A percentile compares a stretch with the other conserved stretches of the same genome.
Conservation (phyloP, 805 yeast species). For the Pichia kluyveri region DNA sequence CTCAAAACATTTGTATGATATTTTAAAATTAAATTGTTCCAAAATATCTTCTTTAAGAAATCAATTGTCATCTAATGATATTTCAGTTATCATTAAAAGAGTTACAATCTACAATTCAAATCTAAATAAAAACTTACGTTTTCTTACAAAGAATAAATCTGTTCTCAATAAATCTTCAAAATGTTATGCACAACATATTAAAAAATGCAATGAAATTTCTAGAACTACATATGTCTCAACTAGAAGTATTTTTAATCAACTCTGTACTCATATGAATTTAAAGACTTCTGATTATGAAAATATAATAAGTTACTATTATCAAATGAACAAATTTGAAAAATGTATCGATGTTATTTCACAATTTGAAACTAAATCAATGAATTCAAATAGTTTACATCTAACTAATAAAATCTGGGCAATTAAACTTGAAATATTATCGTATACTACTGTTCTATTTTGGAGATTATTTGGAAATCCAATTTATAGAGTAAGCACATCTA, state of each 20-base stretch:
- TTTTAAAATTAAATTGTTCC: neutral
- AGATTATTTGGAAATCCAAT: conserved; percentile 11
- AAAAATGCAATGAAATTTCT: neutral
- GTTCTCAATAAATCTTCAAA: neutral
- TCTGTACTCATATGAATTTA: neutral
- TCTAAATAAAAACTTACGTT: neutral
- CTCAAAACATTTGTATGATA: conserved; percentile 3
- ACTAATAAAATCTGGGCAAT: conserved; percentile 19
- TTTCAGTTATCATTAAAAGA: conserved; percentile 7
- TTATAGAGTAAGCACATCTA: neutral
- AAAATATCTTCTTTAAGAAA: neutral
- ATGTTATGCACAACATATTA: neutral
- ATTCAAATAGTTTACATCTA: conserved; percentile 6
- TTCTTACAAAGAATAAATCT: conserved; percentile 1
- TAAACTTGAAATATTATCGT: conserved; percentile 18
- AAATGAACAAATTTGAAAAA: conserved; percentile 10
- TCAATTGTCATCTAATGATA: conserved; percentile 3
- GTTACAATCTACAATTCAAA: conserved; percentile 1
- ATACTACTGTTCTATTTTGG: conserved; percentile 20
- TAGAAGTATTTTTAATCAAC: neutral
- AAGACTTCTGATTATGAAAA: conserved; percentile 19
- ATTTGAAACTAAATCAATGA: conserved; percentile 11
- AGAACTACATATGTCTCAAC: neutral
- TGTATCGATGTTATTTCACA: conserved; percentile 16
- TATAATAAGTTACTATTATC: conserved; percentile 15